Base-by-base conservation (phyloP, 2,329 filamentous ascomycete genomes). In the Leptographium lundbergii region DNA sequence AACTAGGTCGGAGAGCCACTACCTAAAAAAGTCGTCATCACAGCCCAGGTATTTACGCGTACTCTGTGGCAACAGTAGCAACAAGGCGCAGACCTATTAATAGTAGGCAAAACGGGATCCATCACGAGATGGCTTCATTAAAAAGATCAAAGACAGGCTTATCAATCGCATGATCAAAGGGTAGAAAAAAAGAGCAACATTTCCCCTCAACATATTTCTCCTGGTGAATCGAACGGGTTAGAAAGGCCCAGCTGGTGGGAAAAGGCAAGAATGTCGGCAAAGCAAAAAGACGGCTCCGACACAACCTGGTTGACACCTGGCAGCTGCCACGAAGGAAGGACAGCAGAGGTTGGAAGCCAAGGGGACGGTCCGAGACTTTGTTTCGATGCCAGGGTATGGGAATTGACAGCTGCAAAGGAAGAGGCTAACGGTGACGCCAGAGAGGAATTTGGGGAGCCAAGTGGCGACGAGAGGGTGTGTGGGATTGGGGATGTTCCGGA, bases 401-500 rank as follows among this genome's bases (percentile, higher is more conserved):
- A 58, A 27, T 19, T 17, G 14, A 25, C 52, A 17, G 17, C 10
- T 19, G 52, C 25, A 36, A 52, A 39, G 6, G 50, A 39, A 10
- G 59, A 54, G 6, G 47, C 19, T 24, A 42, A 32, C 14, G 42
- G 36, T 14, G 58, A 48, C 5, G 54, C 39, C 9, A 25, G 6
- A 7, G 50, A 42, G 4, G 60, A 60, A 3, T 22, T 39, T 1
- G 62, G 57, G 24, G 63, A 62, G 3, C 34, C 34, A 9, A 55
- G 59, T 11, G 57, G 54, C n/a, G 61, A 58, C 3, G 34, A 48
- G 42, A 11, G 53, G 22, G 7, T 45, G 22, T 22, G 54, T 13
- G 39, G 34, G 29, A 60, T 53, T 7, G 62, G 61, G 14, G 61
- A 61, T 19, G 48, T 51, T 19, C 32, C 50, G 13, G 32, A 22